These are phyloP conservation scores for Lolium perenne DNA, from an alignment of 176 grass and related monocot species.

Conservation along the genomic window DNA sequence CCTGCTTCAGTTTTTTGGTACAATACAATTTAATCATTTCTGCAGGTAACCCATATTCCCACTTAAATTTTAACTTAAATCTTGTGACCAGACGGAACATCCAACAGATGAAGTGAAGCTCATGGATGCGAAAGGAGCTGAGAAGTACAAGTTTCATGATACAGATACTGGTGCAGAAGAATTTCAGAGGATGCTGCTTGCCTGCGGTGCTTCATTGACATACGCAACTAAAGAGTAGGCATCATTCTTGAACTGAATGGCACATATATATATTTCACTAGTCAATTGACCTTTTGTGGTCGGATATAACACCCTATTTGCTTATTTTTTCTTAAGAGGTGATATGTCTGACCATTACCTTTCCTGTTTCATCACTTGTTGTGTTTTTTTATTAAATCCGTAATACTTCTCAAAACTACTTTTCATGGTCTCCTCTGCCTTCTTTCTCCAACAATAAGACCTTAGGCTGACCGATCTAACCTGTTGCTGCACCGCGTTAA, in stretches of 20 bases:
- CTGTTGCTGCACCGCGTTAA: not conserved
- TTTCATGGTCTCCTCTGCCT: not conserved
- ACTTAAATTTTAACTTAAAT: slow-evolving; percentile 36
- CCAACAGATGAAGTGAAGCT: slow-evolving; percentile 69
- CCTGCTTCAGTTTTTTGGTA: slow-evolving; percentile 62
- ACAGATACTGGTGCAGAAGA: slow-evolving; percentile 53
- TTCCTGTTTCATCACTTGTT: slow-evolving; percentile 22
- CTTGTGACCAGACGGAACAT: slow-evolving; percentile 47
- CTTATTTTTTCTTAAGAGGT: not conserved
- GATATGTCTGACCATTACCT: slow-evolving; percentile 23
- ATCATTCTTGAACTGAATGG: slow-evolving; percentile 37
- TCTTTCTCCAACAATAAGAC: too few species aligned
- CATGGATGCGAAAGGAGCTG: slow-evolving; percentile 72
- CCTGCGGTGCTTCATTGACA: slow-evolving; percentile 70
- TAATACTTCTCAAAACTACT: not conserved
- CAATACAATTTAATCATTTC: slow-evolving; percentile 32
- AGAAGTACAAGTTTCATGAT: slow-evolving; percentile 67
- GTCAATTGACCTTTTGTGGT: slow-evolving; percentile 16
- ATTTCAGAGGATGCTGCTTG: slow-evolving; percentile 76
- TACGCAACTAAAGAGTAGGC: slow-evolving; percentile 83
- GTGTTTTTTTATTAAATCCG: not conserved
- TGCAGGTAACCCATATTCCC: slow-evolving; percentile 34
- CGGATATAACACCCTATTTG: not conserved
- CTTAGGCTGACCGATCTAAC: too few species aligned
- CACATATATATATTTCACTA: slow-evolving; percentile 32